Evolutionary conservation across 2,329 filamentous ascomycete genomes (phyloP), one percentile per base, ranked within the genome.

Genomic region (Paecilomyces variotii): DNA sequence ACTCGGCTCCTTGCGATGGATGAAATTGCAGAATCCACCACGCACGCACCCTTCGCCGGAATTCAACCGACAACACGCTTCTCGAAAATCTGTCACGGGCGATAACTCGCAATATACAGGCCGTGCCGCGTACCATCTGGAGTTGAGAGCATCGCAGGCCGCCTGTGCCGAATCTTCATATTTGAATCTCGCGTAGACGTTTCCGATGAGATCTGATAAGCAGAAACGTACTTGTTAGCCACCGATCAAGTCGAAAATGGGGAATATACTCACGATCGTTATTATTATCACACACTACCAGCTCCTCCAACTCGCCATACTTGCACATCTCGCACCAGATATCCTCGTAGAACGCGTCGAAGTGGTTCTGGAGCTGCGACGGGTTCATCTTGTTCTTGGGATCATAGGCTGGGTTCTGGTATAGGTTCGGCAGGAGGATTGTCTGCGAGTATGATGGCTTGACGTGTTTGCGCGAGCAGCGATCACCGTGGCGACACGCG

Each of bases 321-420:
- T 96, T 91, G 87, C 94, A 97, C 81, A 99, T 90, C 84, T 99
- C 94, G 80, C 93, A 97, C 93, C 94, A 99, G 66, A 99, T 91
- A 75, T 99, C 94, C 80, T 99, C 94, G 82, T 99, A 99, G 77
- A 99, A 99, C 71, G 94, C 94, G 78, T 99, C 94, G 74, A 99
- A 99, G 84, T 99, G 94, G 80, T 96, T 96, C 78, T 97, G 93
- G 74, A 97, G 88, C 82, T 99, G 94, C 67, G 86, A 88, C 5
- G 91, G 80, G 79, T 96, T 97, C 89, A 99, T 96, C 79, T 92
- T 94, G 82, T 87, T 94, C 80, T 96, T 95, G 54, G 90, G 87
- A 76, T 97, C 92, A 84, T 96, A 96, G 63, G 91, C 91, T 10
- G 94, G 94, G 82, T 99, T 99, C 78, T 97, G 94, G 83, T 99